A percentile compares a stretch with the other conserved stretches of the same genome.
Evolutionary conservation across 2,329 filamentous ascomycete species (phyloP).

Genomic region (Nemania sp.): DNA sequence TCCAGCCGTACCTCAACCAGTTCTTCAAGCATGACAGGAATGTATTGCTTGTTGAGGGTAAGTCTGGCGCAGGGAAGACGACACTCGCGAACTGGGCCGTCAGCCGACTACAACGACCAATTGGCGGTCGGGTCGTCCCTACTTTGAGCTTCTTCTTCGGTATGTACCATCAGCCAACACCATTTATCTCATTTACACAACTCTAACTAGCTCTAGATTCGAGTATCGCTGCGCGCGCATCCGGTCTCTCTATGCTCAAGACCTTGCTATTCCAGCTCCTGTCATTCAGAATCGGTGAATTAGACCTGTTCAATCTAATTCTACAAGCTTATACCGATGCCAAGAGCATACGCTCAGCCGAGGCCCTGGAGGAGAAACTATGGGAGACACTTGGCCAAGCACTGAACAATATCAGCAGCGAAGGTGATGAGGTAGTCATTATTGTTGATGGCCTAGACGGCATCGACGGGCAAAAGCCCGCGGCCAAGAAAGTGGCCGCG

Average conservation of each 20-base stretch:
- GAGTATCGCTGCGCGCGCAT: constrained; percentile 15
- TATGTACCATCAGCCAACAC: not conserved
- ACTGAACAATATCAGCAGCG: constrained; percentile 15
- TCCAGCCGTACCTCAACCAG: constrained; percentile 22
- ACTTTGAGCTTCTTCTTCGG: constrained; percentile 25
- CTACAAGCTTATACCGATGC: constrained; percentile 19
- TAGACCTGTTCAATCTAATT: constrained; percentile 21
- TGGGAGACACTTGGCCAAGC: constrained; percentile 23
- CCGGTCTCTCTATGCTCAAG: constrained; percentile 21
- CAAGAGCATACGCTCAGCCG: constrained; percentile 6
- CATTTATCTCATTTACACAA: not conserved
- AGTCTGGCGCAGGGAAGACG: constrained; percentile 22
- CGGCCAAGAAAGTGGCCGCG: constrained; percentile 18
- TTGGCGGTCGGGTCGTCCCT: constrained; percentile 19
- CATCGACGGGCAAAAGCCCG: constrained; percentile 24
- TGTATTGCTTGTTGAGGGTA: constrained; percentile 20
- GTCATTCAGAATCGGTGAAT: constrained; percentile 19
- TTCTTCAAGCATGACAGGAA: constrained; percentile 27
- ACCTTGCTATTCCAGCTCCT: constrained; percentile 24
- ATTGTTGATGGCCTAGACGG: constrained; percentile 23
- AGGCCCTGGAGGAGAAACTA: constrained; percentile 17
- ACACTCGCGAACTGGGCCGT: constrained; percentile 25
- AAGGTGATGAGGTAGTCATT: constrained; percentile 20
- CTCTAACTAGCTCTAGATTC: constrained; percentile 5
- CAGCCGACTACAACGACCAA: constrained; percentile 21